A percentile compares a stretch with the other conserved stretches of the same genome.
phyloP scores from a whole-genome alignment of 1,284 basidiomycete genomes.

The Ustilago hordei region DNA sequence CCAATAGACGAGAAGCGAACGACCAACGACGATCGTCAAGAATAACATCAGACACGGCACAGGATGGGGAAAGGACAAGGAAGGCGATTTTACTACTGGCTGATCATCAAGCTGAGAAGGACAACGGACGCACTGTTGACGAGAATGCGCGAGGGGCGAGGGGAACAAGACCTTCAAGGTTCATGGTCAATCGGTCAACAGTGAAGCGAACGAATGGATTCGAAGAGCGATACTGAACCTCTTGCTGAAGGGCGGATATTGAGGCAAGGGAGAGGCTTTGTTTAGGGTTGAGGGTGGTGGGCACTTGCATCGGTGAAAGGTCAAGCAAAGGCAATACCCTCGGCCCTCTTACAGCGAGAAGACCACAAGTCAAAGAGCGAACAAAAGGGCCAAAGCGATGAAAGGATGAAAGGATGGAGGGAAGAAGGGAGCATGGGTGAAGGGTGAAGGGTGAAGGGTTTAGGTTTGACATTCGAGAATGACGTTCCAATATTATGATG shows the following conservation, averaged over 20 bases:
- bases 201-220: conserved; percentile 26
- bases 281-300: conserved; percentile 18
- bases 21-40: no score
- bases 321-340: conserved; percentile 23
- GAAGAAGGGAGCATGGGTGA: not conserved
- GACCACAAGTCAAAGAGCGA: not conserved
- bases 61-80: not conserved
- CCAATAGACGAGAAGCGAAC: conserved; percentile 7
- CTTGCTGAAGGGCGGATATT: not conserved
- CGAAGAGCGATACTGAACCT: not conserved
- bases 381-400: not conserved
- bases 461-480: no score
- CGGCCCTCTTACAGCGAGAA: conserved; percentile 20
- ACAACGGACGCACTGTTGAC: not conserved
- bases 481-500: no score
- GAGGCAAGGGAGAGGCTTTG: not conserved
- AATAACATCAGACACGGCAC: not conserved
- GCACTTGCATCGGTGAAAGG: not conserved
- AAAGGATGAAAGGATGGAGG: not conserved
- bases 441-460: conserved; percentile 12
- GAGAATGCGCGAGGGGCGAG: not conserved
- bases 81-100: not conserved
- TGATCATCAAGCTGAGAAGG: conserved; percentile 1
- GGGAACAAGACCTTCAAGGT: not conserved
- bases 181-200: conserved; percentile 12